Evolutionary conservation across 805 yeast genomes (phyloP).

Genomic region (Torulaspora quercuum): DNA sequence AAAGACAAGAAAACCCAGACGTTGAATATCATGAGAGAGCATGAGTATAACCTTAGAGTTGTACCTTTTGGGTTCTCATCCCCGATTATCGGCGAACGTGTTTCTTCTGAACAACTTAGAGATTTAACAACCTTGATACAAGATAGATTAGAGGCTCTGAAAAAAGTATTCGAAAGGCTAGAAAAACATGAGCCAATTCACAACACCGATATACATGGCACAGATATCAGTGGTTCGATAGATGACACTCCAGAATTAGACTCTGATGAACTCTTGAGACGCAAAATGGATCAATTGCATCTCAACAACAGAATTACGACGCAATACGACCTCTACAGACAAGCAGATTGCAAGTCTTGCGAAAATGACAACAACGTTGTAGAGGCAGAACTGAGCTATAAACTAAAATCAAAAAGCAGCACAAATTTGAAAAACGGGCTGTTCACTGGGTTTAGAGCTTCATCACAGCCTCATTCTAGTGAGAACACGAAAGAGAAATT

Average conservation of each 20-base stretch:
- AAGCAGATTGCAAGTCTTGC: slow-evolving; percentile 4
- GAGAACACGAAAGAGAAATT: slow-evolving; percentile 7
- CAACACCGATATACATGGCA: slow-evolving; percentile 26
- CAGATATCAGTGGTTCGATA: slow-evolving; percentile 30
- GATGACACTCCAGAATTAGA: slow-evolving; percentile 23
- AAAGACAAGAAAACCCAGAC: slow-evolving; percentile 35
- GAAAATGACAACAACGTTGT: slow-evolving; percentile 10
- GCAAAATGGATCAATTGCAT: slow-evolving; percentile 33
- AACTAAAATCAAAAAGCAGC: slow-evolving; percentile 22
- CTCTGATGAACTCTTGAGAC: slow-evolving; percentile 26
- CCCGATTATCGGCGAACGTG: slow-evolving; percentile 22
- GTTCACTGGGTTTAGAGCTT: slow-evolving; percentile 25
- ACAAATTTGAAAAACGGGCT: slow-evolving; percentile 23
- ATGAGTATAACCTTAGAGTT: slow-evolving; percentile 39
- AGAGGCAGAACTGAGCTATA: slow-evolving; percentile 33
- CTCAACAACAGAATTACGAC: slow-evolving; percentile 23
- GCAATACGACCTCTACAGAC: slow-evolving; percentile 3
- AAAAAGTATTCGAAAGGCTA: slow-evolving; percentile 25
- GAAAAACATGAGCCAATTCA: slow-evolving; percentile 26
- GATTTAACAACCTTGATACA: slow-evolving; percentile 25
- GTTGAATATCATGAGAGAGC: slow-evolving; percentile 36
- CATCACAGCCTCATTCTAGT: slow-evolving; percentile 6
- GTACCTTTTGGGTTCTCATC: slow-evolving; percentile 41
- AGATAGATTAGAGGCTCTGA: slow-evolving; percentile 30
- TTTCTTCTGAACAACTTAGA: slow-evolving; percentile 23